Evolutionary conservation across 768 basidiomycete species (phyloP).

Genomic region (Fomitopsis pulvina): DNA sequence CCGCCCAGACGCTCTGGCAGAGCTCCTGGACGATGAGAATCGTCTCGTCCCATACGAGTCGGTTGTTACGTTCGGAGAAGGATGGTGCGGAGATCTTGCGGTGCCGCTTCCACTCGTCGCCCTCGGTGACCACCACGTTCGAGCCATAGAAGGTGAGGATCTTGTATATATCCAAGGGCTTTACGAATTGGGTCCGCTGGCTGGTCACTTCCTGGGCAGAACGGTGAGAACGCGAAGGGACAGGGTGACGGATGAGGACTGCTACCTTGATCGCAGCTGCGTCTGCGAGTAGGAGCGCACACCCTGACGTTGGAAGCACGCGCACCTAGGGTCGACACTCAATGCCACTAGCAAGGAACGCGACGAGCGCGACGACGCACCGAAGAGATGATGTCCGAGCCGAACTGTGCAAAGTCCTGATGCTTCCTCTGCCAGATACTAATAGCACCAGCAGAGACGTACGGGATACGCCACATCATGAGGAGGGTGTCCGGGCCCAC

Average conservation of each 20-base stretch:
- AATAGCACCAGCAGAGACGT: conserved; percentile 13
- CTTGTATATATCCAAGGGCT: conserved; percentile 42
- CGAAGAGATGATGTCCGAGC: conserved; percentile 18
- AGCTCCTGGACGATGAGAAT: conserved; percentile 23
- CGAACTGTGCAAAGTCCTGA: conserved; percentile 15
- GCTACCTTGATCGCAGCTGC: conserved; percentile 10
- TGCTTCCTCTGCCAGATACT: conserved; percentile 16
- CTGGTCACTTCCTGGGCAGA: conserved; percentile 41
- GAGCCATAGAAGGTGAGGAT: conserved; percentile 44
- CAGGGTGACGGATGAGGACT: not conserved
- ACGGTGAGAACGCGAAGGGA: not conserved
- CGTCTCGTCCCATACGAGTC: not conserved
- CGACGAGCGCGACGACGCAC: conserved; percentile 6
- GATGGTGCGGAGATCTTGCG: conserved; percentile 58
- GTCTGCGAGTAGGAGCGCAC: conserved; percentile 11
- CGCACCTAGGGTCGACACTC: not conserved
- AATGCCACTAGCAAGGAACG: not conserved
- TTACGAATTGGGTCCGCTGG: conserved; percentile 47
- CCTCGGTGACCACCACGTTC: conserved; percentile 62
- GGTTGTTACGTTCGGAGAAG: conserved; percentile 47
- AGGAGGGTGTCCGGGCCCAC: conserved; percentile 11
- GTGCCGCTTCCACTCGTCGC: conserved; percentile 59
- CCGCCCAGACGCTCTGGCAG: conserved; percentile 39
- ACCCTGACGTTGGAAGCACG: not conserved
- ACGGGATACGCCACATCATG: conserved; percentile 12